Percentiles rank a stretch among this genome's conserved stretches.
Conservation (phyloP, 2,329 filamentous ascomycete species). For the Arachnopeziza araneosa region DNA sequence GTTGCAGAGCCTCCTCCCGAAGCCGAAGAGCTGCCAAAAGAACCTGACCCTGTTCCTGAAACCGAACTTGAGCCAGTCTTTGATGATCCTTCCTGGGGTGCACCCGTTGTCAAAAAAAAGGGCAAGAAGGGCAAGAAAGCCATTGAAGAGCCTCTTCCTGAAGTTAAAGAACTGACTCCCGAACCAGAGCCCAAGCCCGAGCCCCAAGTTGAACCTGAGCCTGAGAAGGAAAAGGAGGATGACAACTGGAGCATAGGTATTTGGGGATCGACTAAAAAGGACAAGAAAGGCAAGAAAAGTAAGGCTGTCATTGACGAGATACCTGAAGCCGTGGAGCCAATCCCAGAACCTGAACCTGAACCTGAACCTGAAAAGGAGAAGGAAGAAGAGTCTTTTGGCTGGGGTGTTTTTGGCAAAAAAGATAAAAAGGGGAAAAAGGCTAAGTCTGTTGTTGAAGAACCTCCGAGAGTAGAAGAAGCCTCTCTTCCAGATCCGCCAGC, state of each 20-base stretch:
- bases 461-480: not conserved
- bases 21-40: conserved; percentile 21
- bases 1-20: conserved; percentile 18
- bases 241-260: not conserved
- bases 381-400: conserved; percentile 32
- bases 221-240: not conserved
- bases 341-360: conserved; percentile 31
- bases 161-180: conserved; percentile 26
- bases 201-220: conserved; percentile 7
- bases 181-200: conserved; percentile 25
- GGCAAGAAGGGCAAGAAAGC: conserved; percentile 38
- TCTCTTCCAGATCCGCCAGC: not conserved
- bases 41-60: conserved; percentile 26
- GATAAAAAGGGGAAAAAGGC: conserved; percentile 22
- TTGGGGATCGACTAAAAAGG: conserved; percentile 23
- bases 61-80: conserved; percentile 27
- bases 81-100: conserved; percentile 36
- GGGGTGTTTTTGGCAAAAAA: conserved; percentile 29
- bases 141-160: conserved; percentile 12
- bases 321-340: conserved; percentile 31
- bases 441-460: conserved; percentile 10
- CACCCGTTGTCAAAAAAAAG: conserved; percentile 43
- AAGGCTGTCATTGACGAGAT: conserved; percentile 19
- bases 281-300: conserved; percentile 42
- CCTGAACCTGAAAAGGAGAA: conserved; percentile 34